Conservation (phyloP, 2,329 filamentous ascomycete genomes). For the Coniochaeta sp. region DNA sequence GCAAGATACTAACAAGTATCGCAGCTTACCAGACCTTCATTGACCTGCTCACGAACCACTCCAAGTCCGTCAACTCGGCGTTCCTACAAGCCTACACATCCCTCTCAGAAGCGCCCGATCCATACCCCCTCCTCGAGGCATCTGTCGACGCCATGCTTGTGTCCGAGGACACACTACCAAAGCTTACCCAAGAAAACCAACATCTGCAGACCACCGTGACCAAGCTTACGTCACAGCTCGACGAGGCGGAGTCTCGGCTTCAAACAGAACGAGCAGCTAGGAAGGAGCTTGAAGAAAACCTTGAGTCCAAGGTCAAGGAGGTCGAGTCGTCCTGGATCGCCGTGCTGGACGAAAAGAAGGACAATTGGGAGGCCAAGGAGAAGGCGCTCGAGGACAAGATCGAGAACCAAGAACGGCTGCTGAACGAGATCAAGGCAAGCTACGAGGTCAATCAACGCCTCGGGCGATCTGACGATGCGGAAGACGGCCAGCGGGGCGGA, state of each 20-base stretch:
- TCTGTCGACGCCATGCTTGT: slow-evolving; percentile 90
- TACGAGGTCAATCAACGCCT: slow-evolving; percentile 94
- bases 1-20: slow-evolving; percentile 10
- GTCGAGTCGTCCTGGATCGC: slow-evolving; percentile 85
- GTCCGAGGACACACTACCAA: slow-evolving; percentile 86
- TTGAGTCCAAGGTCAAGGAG: slow-evolving; percentile 78
- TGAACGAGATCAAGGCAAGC: slow-evolving; percentile 93
- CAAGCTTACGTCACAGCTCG: slow-evolving; percentile 70
- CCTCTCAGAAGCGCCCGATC: slow-evolving; percentile 90
- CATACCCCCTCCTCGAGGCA: slow-evolving; percentile 91
- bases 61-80: slow-evolving; percentile 85
- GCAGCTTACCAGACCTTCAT: slow-evolving; percentile 95
- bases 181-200: slow-evolving; percentile 79
- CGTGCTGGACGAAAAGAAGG: slow-evolving; percentile 85
- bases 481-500: slow-evolving; percentile 41
- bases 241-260: slow-evolving; percentile 73
- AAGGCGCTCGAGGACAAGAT: slow-evolving; percentile 82
- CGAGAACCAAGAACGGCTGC: slow-evolving; percentile 82
- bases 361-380: slow-evolving; percentile 95
- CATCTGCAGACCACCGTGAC: slow-evolving; percentile 74
- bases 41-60: slow-evolving; percentile 91
- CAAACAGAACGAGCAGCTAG: slow-evolving; percentile 68
- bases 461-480: slow-evolving; percentile 53
- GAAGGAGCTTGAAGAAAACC: slow-evolving; percentile 66
- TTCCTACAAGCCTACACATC: slow-evolving; percentile 92